phyloP scores from a whole-genome alignment of 495 filamentous ascomycete genomes.

The Cenococcum geophilum region DNA sequence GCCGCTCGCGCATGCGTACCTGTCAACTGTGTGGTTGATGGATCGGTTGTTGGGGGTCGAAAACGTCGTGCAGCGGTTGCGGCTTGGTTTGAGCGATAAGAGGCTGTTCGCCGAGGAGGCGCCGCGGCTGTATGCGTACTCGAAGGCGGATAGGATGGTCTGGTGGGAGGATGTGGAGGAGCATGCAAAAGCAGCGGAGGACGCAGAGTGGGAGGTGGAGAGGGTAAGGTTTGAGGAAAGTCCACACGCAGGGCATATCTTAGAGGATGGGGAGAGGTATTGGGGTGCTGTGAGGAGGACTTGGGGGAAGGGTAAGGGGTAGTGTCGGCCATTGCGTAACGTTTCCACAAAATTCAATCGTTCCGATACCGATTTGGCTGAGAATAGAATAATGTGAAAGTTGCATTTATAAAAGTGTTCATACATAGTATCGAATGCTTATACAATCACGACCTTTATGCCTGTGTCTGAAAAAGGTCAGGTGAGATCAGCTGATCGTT shows the following conservation, averaged over 20 bases:
- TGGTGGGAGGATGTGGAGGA: slow-evolving; percentile 28
- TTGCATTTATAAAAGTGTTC: too few species aligned
- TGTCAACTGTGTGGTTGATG: background rate
- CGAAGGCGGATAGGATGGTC: slow-evolving; percentile 29
- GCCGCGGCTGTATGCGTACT: slow-evolving; percentile 33
- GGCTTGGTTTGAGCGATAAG: slow-evolving; percentile 20
- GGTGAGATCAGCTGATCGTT: too few species aligned
- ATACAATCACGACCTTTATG: too few species aligned
- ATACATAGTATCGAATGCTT: too few species aligned
- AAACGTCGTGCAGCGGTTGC: slow-evolving; percentile 10
- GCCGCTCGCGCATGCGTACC: slow-evolving; percentile 8
- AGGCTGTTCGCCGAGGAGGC: slow-evolving; percentile 9
- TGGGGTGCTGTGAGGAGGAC: slow-evolving; percentile 25
- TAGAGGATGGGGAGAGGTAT: slow-evolving; percentile 26
- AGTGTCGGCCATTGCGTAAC: too few species aligned
- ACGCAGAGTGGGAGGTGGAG: slow-evolving; percentile 20
- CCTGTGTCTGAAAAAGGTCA: too few species aligned
- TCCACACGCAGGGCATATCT: slow-evolving; percentile 25
- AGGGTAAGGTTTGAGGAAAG: slow-evolving; percentile 27
- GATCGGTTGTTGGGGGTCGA: slow-evolving; percentile 6
- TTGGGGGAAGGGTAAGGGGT: too few species aligned
- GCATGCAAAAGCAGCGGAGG: slow-evolving; percentile 30
- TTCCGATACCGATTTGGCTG: too few species aligned
- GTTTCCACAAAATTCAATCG: too few species aligned
- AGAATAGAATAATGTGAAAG: too few species aligned